Evolutionary conservation across 2,329 filamentous ascomycete species (phyloP).

Genomic region (Penicillium sp.): DNA sequence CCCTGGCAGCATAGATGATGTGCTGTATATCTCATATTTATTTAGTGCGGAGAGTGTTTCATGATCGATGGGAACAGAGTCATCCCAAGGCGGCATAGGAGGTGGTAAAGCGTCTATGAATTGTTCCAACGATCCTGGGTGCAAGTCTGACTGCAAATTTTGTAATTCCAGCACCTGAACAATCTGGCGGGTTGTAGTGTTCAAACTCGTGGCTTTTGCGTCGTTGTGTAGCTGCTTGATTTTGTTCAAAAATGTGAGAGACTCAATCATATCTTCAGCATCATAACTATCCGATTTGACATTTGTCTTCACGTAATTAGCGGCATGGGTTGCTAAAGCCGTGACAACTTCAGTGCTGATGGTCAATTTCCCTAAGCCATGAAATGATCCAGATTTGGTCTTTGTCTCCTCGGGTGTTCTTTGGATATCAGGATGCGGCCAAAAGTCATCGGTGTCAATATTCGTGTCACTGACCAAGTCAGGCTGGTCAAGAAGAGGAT

Average conservation of each 20-base stretch:
- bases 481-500: slow-evolving; percentile 24
- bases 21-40: slow-evolving; percentile 29
- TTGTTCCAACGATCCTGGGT: slow-evolving; percentile 43
- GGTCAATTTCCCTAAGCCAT: slow-evolving; percentile 43
- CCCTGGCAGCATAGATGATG: slow-evolving; percentile 30
- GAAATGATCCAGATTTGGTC: slow-evolving; percentile 23
- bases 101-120: slow-evolving; percentile 31
- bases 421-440: slow-evolving; percentile 28
- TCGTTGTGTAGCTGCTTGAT: slow-evolving; percentile 15
- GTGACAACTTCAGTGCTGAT: slow-evolving; percentile 58
- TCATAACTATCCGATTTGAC: slow-evolving; percentile 43
- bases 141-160: slow-evolving; percentile 40
- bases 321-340: slow-evolving; percentile 34
- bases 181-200: slow-evolving; percentile 25
- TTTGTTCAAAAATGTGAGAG: slow-evolving; percentile 14
- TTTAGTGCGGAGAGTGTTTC: slow-evolving; percentile 21
- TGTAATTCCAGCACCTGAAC: slow-evolving; percentile 51
- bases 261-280: slow-evolving; percentile 6
- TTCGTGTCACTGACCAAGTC: slow-evolving; percentile 30
- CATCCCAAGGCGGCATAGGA: slow-evolving; percentile 32
- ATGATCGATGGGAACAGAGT: slow-evolving; percentile 17
- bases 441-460: slow-evolving; percentile 32
- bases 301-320: slow-evolving; percentile 2
- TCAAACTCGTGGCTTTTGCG: slow-evolving; percentile 14
- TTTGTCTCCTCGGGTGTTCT: slow-evolving; percentile 11